Evolutionary conservation across 2,329 filamentous ascomycete species (phyloP).

Genomic region (Eutypa lata): DNA sequence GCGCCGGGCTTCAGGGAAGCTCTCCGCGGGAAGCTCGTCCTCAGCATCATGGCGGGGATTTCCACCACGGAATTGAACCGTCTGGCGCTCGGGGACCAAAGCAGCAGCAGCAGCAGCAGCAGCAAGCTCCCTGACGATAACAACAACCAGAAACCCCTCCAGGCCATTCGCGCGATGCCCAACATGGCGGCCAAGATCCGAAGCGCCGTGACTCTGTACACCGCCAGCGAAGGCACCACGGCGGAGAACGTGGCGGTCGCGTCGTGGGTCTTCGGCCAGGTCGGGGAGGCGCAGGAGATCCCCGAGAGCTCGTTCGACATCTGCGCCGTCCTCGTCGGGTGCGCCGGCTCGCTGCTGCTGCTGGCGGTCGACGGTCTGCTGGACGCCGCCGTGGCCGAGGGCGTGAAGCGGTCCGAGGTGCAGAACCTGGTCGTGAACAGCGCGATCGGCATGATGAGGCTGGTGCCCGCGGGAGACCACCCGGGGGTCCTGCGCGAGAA

Average conservation of each 20-base stretch:
- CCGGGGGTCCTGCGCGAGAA: background rate
- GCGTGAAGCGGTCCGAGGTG: background rate
- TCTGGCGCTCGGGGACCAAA: background rate
- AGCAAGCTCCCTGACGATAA: too few relatives aligned
- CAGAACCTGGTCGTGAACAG: background rate
- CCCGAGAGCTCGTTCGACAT: background rate
- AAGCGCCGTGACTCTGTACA: background rate
- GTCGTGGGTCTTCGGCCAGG: background rate
- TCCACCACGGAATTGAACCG: background rate
- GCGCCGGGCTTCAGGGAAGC: background rate
- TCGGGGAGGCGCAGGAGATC: background rate
- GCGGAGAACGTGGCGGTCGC: background rate
- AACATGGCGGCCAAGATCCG: background rate
- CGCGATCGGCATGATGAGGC: background rate
- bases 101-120: too few relatives aligned
- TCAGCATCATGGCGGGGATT: background rate
- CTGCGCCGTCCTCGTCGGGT: background rate
- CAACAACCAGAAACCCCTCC: background rate
- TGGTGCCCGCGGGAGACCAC: background rate
- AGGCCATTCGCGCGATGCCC: background rate
- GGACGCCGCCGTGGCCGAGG: background rate
- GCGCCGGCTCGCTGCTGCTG: background rate
- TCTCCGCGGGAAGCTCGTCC: background rate
- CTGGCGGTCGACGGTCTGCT: background rate
- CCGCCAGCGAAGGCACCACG: background rate